Evolutionary conservation across 352 stramenopile species (phyloP), one percentile per base, ranked within the genome.

Genomic region (Globisporangium rhizosaccharum): DNA sequence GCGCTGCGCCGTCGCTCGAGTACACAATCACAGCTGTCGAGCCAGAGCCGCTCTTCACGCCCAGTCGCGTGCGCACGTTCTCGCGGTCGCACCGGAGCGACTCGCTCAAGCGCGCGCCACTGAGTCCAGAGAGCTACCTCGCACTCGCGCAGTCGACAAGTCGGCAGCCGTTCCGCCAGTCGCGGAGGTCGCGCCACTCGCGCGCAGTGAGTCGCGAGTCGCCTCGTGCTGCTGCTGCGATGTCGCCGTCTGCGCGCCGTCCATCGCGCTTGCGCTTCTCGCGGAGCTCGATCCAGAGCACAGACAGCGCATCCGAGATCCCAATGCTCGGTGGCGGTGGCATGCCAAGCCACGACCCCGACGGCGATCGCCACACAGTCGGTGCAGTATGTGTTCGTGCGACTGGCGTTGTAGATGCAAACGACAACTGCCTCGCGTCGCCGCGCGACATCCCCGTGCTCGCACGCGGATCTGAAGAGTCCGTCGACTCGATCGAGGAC

Each of bases 1-100:
- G 69, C 71, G 51, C 66, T 59, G 62, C 68, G 65, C 49, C 60
- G 60, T 39, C 54, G 54, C 42, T 45, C 33, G 26, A 49, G 44
- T 49, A 28, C 23, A 15, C 36, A 18, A 41, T 30, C 59, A 46
- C 51, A 9, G 57, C 61, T n/a, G 47, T 63, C 44, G 26, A 56
- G 7, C 42, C 39, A 7, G 26, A 25, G 33, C 53, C 60, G 12
- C 41, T 67, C 33, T 67, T 67, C 30, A 59, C 57, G 41, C 64
- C 70, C 36, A 61, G 46, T 48, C 53, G 57, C 55, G 67, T 63
- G 50, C 56, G 26, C 23, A 45, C 37, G 18, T 46, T 62, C 56
- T 56, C 56, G 12, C 26, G 14, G 17, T 49, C 44, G 44, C 44
- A 6, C 17, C 48, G 46, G n/a, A 23, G 51, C 48, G 51, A 49